phyloP scores from a whole-genome alignment of 2,329 filamentous ascomycete genomes.

The Sporothrix humicola region DNA sequence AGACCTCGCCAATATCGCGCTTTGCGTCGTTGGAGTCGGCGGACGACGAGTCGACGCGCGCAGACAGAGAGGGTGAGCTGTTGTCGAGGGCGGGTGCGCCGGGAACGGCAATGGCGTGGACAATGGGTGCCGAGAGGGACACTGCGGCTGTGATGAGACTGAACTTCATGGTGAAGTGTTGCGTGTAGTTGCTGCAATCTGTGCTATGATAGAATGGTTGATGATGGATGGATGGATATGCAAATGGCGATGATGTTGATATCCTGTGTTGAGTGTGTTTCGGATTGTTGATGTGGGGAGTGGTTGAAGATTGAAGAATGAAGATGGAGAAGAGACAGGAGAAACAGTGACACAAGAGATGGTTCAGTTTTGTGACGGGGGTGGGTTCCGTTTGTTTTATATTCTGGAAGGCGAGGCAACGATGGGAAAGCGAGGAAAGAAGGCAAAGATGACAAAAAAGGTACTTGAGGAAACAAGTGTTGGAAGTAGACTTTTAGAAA shows the following conservation, averaged over 20 bases:
- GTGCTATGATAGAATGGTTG: background rate
- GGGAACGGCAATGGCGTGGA: slow-evolving; percentile 40
- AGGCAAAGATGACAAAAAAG: background rate
- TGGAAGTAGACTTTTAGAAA: slow-evolving; percentile 2
- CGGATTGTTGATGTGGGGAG: background rate
- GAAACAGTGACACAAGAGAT: background rate
- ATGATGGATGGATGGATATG: background rate
- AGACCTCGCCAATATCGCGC: slow-evolving; percentile 32
- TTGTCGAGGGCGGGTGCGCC: slow-evolving; percentile 18
- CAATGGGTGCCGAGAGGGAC: slow-evolving; percentile 34
- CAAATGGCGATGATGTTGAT: background rate
- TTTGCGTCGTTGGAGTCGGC: slow-evolving; percentile 33
- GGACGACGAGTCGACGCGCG: background rate
- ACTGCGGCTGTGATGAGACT: slow-evolving; percentile 27
- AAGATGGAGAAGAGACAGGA: slow-evolving; percentile 3
- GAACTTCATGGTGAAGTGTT: slow-evolving; percentile 35
- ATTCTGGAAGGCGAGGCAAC: slow-evolving; percentile 3
- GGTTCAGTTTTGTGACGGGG: background rate
- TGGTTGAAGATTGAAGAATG: background rate
- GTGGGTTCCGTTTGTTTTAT: slow-evolving; percentile 8
- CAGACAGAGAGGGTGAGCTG: slow-evolving; percentile 10
- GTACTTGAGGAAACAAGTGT: background rate
- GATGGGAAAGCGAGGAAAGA: background rate
- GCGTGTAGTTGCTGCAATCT: background rate
- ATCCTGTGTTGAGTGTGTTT: slow-evolving; percentile 7